A percentile compares a stretch with the other conserved stretches of the same genome.
phyloP scores from a whole-genome alignment of 164 flowering plant species.

The Buxus sempervirens region DNA sequence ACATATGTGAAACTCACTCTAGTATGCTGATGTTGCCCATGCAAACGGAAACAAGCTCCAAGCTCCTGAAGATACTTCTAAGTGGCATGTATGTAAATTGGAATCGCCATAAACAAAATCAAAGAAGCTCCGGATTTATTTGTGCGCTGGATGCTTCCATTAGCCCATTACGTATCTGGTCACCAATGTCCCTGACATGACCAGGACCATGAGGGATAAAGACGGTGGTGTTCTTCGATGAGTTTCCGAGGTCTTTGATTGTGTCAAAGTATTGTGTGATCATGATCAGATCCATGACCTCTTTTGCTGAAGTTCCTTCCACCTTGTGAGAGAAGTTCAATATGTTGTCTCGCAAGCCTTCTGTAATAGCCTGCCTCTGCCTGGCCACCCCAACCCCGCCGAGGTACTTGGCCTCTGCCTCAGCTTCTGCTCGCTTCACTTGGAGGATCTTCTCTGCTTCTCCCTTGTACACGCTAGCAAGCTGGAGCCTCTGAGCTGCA shows the following conservation, averaged over 20 bases:
- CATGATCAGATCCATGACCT: constrained; percentile 98
- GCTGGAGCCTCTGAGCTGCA: constrained; percentile 94
- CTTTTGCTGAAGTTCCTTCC: constrained; percentile 89
- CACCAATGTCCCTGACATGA: constrained; percentile 82
- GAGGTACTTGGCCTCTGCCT: constrained; percentile 93
- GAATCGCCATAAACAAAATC: neutral
- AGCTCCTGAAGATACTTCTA: neutral
- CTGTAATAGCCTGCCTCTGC: constrained; percentile 98
- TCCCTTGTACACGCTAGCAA: constrained; percentile 94
- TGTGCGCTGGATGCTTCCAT: constrained; percentile 77
- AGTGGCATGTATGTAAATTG: neutral
- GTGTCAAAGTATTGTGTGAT: constrained; percentile 98
- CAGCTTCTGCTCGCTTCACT: constrained; percentile 93
- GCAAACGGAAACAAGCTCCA: neutral
- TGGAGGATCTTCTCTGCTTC: constrained; percentile 92
- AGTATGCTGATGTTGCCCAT: neutral
- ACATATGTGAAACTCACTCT: neutral
- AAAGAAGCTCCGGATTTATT: constrained; percentile 13
- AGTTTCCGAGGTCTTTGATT: constrained; percentile 90
- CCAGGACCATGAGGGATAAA: constrained; percentile 99
- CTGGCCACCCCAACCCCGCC: constrained; percentile 97
- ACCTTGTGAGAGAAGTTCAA: constrained; percentile 86
- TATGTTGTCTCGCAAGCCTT: constrained; percentile 93
- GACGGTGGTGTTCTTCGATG: constrained; percentile 95
- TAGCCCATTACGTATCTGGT: constrained; percentile 89